phyloP scores from a whole-genome alignment of 169 alveolate genomes.

The Cytauxzoon felis region DNA sequence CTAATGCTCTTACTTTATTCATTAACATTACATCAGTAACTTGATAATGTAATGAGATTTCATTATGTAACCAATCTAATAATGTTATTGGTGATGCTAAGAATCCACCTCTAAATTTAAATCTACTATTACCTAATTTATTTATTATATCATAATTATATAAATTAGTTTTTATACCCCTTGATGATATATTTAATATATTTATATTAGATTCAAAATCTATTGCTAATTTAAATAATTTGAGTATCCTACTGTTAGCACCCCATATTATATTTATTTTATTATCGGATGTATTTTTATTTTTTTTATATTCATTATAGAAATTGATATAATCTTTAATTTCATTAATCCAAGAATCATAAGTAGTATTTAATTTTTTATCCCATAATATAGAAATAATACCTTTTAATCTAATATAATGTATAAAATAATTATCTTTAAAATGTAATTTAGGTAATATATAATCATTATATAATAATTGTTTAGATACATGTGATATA shows the following conservation, averaged over 20 bases:
- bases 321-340: background rate
- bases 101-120: no score
- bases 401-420: slow-evolving; percentile 46
- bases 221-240: no score
- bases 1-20: background rate
- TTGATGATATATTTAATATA: no score
- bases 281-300: no score
- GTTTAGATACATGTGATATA: background rate
- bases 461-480: slow-evolving; percentile 13
- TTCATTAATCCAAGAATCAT: background rate
- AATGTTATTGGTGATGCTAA: slow-evolving; percentile 5
- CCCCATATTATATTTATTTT: no score
- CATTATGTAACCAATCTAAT: background rate
- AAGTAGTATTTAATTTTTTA: slow-evolving; percentile 11
- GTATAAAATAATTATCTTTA: slow-evolving; percentile 30
- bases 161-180: no score
- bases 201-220: no score
- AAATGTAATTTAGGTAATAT: slow-evolving; percentile 17
- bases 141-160: no score
- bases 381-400: slow-evolving; percentile 13
- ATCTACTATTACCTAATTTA: no score
- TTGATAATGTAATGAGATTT: background rate
- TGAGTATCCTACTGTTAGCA: no score
- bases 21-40: slow-evolving; percentile 1
- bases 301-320: background rate